Evolutionary conservation across 495 filamentous ascomycete genomes (phyloP).

Genomic region (Rostrohypoxylon terebratum): DNA sequence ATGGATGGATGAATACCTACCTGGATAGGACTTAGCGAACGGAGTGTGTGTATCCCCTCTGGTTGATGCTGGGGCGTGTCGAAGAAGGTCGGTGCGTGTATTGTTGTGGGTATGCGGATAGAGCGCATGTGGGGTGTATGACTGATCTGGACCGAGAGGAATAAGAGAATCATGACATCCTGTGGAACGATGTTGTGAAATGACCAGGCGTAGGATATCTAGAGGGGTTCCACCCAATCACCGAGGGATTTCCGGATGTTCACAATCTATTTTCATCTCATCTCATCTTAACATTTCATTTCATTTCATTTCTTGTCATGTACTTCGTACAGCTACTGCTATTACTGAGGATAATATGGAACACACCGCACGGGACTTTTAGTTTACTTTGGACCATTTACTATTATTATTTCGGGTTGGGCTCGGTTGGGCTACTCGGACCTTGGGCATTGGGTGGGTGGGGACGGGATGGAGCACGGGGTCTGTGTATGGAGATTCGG

Average conservation of each 20-base stretch:
- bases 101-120: background rate
- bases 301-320: background rate
- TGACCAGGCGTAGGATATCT: background rate
- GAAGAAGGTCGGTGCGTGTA: background rate
- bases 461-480: background rate
- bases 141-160: background rate
- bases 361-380: background rate
- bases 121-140: background rate
- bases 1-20: background rate
- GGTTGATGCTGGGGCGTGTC: background rate
- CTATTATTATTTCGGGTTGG: background rate
- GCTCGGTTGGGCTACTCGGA: background rate
- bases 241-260: constrained; percentile 1
- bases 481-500: background rate
- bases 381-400: background rate
- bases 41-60: background rate
- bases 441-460: background rate
- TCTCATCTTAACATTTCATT: background rate
- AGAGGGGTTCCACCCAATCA: background rate
- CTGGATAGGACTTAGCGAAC: background rate
- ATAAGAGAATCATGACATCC: background rate
- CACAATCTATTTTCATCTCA: background rate
- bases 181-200: background rate
- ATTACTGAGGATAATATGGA: background rate
- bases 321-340: background rate